Evolutionary conservation across 768 basidiomycete genomes (phyloP).

Genomic region (Agaricus subrufescens): DNA sequence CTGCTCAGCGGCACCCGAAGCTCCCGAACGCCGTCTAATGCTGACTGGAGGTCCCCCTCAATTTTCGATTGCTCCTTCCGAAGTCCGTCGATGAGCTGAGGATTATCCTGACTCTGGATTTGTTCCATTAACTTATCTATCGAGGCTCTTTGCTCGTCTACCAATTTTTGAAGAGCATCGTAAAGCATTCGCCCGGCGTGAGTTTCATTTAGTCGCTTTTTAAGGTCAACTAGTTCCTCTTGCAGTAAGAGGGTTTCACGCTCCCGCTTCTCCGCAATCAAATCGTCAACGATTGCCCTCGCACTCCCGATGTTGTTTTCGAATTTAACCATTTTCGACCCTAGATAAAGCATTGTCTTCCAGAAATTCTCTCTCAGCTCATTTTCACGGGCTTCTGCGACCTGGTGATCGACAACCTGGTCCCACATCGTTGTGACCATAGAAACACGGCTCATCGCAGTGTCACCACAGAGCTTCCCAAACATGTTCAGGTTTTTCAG

Average conservation of each 20-base stretch:
- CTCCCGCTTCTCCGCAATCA: background rate
- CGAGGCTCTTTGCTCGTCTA: background rate
- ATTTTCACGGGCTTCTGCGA: conserved; percentile 8
- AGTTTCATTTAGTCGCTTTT: background rate
- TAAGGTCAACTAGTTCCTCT: conserved; percentile 6
- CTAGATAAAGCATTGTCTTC: conserved; percentile 11
- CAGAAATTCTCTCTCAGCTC: conserved; percentile 15
- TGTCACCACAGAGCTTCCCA: conserved; percentile 47
- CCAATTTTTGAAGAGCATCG: background rate
- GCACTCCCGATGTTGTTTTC: background rate
- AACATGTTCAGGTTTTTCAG: conserved; percentile 49
- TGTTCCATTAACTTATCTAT: background rate
- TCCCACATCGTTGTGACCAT: conserved; percentile 56
- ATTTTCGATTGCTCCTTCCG: background rate
- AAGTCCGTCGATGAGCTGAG: background rate
- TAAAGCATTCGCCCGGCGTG: conserved; percentile 4
- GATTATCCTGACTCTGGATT: background rate
- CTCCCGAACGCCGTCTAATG: background rate
- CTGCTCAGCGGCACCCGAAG: background rate
- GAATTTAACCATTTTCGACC: background rate
- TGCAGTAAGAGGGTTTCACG: background rate
- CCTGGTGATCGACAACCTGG: conserved; percentile 18
- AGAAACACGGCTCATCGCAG: conserved; percentile 42
- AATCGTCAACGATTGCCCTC: background rate
- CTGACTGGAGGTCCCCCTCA: background rate